These are phyloP conservation scores for Fusarium longipes DNA, from an alignment of 2,329 filamentous ascomycete genomes.

Conservation along the genomic window DNA sequence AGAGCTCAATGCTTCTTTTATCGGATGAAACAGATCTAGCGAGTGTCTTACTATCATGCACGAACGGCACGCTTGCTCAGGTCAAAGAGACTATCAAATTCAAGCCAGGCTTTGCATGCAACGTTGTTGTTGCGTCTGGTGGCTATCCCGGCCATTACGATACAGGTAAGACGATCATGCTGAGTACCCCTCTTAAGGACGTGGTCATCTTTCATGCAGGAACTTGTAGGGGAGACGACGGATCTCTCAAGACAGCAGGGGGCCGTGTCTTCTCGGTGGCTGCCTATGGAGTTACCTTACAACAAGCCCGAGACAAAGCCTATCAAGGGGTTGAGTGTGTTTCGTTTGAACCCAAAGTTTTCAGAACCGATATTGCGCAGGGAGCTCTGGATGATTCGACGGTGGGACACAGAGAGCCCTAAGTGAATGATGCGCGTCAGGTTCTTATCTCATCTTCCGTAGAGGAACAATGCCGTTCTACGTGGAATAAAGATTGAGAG, in stretches of 20 bases:
- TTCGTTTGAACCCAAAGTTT: constrained; percentile 85
- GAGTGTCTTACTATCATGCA: constrained; percentile 84
- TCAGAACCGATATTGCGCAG: constrained; percentile 82
- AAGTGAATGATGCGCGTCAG: neutral
- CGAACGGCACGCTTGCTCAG: constrained; percentile 74
- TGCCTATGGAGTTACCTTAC: constrained; percentile 72
- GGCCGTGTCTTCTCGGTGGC: constrained; percentile 89
- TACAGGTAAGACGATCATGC: constrained; percentile 70
- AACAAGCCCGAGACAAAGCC: constrained; percentile 81
- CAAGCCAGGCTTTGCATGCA: constrained; percentile 75
- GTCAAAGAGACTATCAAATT: constrained; percentile 71
- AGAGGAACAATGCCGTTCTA: no score
- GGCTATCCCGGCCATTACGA: constrained; percentile 85
- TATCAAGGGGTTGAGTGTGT: constrained; percentile 78
- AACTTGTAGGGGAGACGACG: constrained; percentile 66
- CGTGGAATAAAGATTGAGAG: no score
- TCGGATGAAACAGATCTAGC: constrained; percentile 82
- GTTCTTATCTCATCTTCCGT: no score
- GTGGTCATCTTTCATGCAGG: constrained; percentile 88
- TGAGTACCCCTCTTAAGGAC: constrained; percentile 54
- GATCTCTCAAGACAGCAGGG: constrained; percentile 75
- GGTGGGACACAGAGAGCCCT: no score
- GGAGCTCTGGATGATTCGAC: neutral
- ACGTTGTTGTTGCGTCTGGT: constrained; percentile 85
- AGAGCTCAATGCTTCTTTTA: constrained; percentile 81